Evolutionary conservation across 371 early-diverging fungal species (phyloP).

Genomic region (Funneliformis caledonium): DNA sequence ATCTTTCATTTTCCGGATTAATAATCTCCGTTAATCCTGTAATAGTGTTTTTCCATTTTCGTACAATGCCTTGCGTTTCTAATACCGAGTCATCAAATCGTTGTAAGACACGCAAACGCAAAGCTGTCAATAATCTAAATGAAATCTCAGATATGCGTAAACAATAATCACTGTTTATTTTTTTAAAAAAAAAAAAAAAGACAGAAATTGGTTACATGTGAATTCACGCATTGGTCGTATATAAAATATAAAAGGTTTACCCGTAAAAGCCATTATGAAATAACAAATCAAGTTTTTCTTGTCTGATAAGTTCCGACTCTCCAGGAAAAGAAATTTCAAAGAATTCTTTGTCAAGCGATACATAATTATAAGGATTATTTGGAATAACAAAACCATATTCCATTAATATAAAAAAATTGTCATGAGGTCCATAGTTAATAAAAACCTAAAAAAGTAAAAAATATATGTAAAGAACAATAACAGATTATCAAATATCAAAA

Average conservation of each 20-base stretch:
- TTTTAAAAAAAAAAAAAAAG: too few relatives aligned
- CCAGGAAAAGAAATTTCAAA: neutral
- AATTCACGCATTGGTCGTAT: neutral
- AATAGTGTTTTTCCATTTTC: constrained; percentile 19
- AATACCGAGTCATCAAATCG: neutral
- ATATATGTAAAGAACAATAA: neutral
- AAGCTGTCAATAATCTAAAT: constrained; percentile 29
- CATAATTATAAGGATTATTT: constrained; percentile 39
- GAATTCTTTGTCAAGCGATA: constrained; percentile 29
- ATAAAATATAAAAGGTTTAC: neutral
- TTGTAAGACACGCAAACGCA: constrained; percentile 2
- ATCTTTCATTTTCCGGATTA: constrained; percentile 17
- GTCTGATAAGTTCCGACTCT: neutral
- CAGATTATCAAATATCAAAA: too few relatives aligned
- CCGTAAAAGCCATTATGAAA: constrained; percentile 18
- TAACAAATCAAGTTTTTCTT: constrained; percentile 22
- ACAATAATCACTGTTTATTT: constrained; percentile 14
- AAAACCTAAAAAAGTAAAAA: constrained; percentile 29
- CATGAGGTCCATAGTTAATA: constrained; percentile 40
- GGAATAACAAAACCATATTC: constrained; percentile 37
- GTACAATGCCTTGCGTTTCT: constrained; percentile 8
- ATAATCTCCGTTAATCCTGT: constrained; percentile 14
- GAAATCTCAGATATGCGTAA: constrained; percentile 27
- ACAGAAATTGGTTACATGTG: neutral
- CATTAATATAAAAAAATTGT: constrained; percentile 33